These are phyloP conservation scores for Phytopythium kandeliae DNA, from an alignment of 352 stramenopile genomes.

Conservation along the genomic window DNA sequence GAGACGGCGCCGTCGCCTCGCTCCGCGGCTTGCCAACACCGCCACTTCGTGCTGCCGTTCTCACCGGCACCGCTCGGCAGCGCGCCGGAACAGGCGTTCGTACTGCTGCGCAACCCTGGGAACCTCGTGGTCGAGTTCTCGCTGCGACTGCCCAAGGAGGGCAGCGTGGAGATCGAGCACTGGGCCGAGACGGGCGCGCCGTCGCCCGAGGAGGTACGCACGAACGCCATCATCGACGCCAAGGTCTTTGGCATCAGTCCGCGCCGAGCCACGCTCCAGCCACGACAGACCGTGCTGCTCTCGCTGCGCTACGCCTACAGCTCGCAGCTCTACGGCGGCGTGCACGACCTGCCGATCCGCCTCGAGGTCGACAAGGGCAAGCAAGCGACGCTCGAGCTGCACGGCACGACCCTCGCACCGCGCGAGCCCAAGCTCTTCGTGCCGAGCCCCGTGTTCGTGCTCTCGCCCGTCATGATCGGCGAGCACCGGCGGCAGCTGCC, in stretches of 20 bases:
- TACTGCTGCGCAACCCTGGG: conserved; percentile 87
- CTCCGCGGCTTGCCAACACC: no score
- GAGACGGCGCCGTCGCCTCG: no score
- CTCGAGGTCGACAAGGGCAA: conserved; percentile 90
- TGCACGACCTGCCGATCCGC: conserved; percentile 83
- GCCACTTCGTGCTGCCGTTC: conserved; percentile 72
- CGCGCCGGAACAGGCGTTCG: conserved; percentile 44
- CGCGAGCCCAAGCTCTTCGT: conserved; percentile 69
- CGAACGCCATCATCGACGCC: conserved; percentile 79
- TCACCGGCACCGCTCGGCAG: conserved; percentile 58
- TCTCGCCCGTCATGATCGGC: conserved; percentile 72
- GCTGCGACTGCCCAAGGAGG: conserved; percentile 88
- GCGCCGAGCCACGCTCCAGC: conserved; percentile 46
- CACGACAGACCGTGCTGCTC: conserved; percentile 55
- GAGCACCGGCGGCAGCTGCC: conserved; percentile 32
- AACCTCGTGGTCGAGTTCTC: conserved; percentile 78
- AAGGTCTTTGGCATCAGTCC: conserved; percentile 63
- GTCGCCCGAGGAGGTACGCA: conserved; percentile 64
- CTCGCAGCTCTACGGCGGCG: conserved; percentile 69
- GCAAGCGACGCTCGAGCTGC: conserved; percentile 77
- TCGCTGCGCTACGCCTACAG: conserved; percentile 62
- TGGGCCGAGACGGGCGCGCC: conserved; percentile 90
- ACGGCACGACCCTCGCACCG: conserved; percentile 69
- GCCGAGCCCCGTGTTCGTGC: conserved; percentile 38
- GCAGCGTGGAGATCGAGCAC: conserved; percentile 90